Conservation (phyloP, 2,329 filamentous ascomycete species). For the Capronia coronata region DNA sequence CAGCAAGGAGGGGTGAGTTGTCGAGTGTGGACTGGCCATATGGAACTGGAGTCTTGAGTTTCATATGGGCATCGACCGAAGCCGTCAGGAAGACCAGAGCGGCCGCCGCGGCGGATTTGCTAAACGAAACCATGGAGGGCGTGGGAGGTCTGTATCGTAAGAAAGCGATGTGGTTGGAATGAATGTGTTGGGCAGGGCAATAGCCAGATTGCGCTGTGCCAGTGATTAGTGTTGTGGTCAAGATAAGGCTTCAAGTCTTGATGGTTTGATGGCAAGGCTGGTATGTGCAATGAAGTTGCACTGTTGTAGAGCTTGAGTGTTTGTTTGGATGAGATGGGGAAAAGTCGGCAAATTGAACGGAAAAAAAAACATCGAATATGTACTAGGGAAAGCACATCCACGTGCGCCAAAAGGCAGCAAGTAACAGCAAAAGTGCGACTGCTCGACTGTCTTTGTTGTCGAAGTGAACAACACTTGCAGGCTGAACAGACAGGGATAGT, state of each 20-base stretch:
- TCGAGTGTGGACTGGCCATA: constrained; percentile 46
- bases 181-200: constrained; percentile 18
- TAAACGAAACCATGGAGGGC: constrained; percentile 16
- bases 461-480: neutral
- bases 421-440: neutral
- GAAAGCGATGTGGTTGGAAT: neutral
- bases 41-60: constrained; percentile 62
- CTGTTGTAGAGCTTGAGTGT: neutral
- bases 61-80: constrained; percentile 66
- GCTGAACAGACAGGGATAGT: neutral
- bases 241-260: neutral
- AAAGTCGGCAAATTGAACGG: neutral
- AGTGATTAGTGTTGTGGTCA: constrained; percentile 10
- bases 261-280: too few relatives aligned
- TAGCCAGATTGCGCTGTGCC: constrained; percentile 18
- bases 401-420: neutral
- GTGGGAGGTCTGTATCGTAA: neutral
- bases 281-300: too few relatives aligned
- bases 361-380: neutral
- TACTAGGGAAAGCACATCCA: neutral
- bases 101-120: constrained; percentile 35
- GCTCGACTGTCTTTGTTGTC: neutral
- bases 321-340: neutral
- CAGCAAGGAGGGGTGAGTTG: constrained; percentile 58
- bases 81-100: constrained; percentile 51